Base-by-base conservation (phyloP, 495 filamentous ascomycete species). In the Neurospora terricola region DNA sequence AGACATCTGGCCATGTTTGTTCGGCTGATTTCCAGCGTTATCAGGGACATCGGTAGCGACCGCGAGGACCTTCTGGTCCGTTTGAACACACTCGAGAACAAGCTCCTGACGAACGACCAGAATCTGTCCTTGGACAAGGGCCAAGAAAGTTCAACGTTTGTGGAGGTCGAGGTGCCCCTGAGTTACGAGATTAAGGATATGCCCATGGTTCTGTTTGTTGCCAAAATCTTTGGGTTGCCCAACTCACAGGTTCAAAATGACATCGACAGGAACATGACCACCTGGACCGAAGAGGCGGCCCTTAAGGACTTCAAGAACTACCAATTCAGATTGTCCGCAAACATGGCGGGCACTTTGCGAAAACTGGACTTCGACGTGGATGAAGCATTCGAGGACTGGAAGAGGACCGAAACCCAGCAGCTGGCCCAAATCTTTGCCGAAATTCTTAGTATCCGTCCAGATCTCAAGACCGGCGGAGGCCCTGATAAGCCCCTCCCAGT, bases 141-240 rank as follows among this genome's bases (percentile, higher is more conserved):
- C 80, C 73, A 92, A 69, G 84, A 87, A 69, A 76, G 86, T 21
- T 87, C 89, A 43, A 87, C 88, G 38, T 88, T 88, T 18, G 88
- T 93, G 38, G 94, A 97, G 79, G 92, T 93, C 9, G 85, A 91
- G 38, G 89, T 92, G 11, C 93, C 94, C 2, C 80, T 96, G 68
- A 96, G 90, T 80, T 94, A 97, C 78, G 91, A 97, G 80, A 90
- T 98, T 70, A 97, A 94, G 83, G 96, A 99, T 78, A 99, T 99
- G 96, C 90, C 90, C 27, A 87, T 98, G 81, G 96, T 97, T 37
- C 91, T 94, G 79, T 86, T 90, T 69, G 95, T 98, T 34, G 89
- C 90, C 59, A 90, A 86, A 72, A 92, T 97, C 71, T 99, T 98
- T 80, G 91, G 90, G 54, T 86, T 94, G 70, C 88, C 89, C 48